phyloP scores from a whole-genome alignment of 352 stramenopile genomes.

The Phytophthora sansomeana region DNA sequence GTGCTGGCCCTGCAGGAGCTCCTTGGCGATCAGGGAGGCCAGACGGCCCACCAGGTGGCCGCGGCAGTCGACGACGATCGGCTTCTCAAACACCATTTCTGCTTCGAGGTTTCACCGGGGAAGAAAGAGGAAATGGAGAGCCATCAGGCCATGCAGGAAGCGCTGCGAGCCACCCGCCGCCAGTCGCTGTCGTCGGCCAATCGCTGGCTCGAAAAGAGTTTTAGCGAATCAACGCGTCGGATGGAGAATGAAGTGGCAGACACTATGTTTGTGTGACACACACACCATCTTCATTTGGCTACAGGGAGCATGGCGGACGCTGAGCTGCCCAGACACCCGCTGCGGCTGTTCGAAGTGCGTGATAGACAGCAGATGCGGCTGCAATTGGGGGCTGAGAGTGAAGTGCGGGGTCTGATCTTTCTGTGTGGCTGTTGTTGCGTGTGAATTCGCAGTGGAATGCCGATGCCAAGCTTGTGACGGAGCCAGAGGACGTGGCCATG shows the following conservation, averaged over 20 bases:
- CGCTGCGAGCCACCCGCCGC: conserved; percentile 16
- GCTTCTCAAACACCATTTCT: conserved; percentile 95
- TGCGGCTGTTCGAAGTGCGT: conserved; percentile 40
- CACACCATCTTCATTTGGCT: background rate
- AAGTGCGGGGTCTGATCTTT: background rate
- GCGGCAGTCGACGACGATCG: conserved; percentile 98
- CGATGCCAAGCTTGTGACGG: conserved; percentile 24
- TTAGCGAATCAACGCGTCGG: conserved; percentile 21
- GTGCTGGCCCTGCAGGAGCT: conserved; percentile 98
- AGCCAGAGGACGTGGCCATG: conserved; percentile 47
- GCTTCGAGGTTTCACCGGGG: conserved; percentile 51
- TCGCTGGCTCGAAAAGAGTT: conserved; percentile 12
- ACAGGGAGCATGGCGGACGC: conserved; percentile 8
- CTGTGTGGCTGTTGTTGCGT: conserved; percentile 4
- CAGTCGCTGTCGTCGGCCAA: conserved; percentile 38
- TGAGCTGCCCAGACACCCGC: conserved; percentile 24
- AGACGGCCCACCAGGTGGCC: conserved; percentile 99
- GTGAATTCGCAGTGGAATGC: background rate
- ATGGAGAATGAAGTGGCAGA: background rate
- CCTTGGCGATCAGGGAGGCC: conserved; percentile 98
- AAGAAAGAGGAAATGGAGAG: conserved; percentile 79
- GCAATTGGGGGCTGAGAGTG: background rate
- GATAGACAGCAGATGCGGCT: background rate
- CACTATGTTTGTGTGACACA: background rate
- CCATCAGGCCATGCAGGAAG: background rate